Evolutionary conservation across 345 rosid species (phyloP).

Genomic region (Salix viminalis): DNA sequence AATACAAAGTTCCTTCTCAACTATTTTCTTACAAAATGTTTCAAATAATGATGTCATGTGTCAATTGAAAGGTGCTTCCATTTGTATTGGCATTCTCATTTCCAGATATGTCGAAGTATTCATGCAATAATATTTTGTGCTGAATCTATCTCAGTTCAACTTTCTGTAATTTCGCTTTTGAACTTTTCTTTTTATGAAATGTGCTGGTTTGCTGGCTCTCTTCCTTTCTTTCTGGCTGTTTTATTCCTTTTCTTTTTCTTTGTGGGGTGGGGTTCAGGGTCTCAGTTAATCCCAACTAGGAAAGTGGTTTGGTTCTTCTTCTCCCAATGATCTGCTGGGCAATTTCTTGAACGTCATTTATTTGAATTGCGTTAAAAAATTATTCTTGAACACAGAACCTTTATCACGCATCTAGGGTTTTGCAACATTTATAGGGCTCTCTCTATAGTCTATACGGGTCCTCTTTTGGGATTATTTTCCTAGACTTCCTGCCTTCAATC

Average conservation of each 20-base stretch:
- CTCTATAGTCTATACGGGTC: not conserved
- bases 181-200: not conserved
- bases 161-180: not conserved
- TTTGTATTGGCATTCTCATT: not conserved
- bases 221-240: not conserved
- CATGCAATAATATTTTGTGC: not conserved
- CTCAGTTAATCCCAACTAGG: too few relatives aligned
- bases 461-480: not conserved
- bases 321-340: too few relatives aligned
- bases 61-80: not conserved
- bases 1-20: not conserved
- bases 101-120: not conserved
- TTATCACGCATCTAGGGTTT: not conserved
- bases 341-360: too few relatives aligned
- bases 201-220: not conserved
- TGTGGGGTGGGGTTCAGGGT: too few relatives aligned
- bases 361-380: too few relatives aligned
- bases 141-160: not conserved
- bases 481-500: not conserved
- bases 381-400: not conserved
- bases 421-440: not conserved
- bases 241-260: too few relatives aligned
- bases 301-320: too few relatives aligned
- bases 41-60: too few relatives aligned
- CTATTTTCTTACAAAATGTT: not conserved